Base-by-base conservation (phyloP, 139 green algal genomes). In the Chlamydomonas incerta region DNA sequence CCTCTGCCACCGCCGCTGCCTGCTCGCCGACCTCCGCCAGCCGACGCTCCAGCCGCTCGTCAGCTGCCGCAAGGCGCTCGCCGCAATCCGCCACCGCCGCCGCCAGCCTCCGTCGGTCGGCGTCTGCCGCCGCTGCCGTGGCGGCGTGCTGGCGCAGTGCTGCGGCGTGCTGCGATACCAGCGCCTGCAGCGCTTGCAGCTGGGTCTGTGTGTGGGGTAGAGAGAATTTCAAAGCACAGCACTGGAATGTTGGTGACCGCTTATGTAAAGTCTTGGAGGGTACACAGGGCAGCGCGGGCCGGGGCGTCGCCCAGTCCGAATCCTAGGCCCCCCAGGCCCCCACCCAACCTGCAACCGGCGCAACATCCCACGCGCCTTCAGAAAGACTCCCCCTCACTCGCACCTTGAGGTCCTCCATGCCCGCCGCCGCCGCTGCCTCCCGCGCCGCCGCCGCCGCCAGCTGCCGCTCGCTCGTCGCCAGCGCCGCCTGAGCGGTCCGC, bases 391-490 rank as follows among this genome's bases (percentile, higher is more conserved):
- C n/a, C n/a, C n/a, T n/a, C n/a, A n/a, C n/a, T n/a, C n/a, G n/a
- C 46, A 85, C 79, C 79, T 26, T 31, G 11, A 85, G 23, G 65
- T 85, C 65, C 33, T 85, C 79, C 79, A 85, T 85, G 0, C 3
- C 79, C 29, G 21, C n/a, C 23, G 33, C 21, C 47, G 60, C 28
- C n/a, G 46, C 79, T 66, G 65, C 47, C 79, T 85, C 79, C 14
- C 47, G 47, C 47, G 47, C 46, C 79, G 47, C 21, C 47, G 68
- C 41, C 47, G 34, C 79, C 66, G 24, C 79, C 50, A 75, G 15
- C 65, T 85, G 47, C 79, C 23, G 31, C 41, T 34, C 17, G 15
- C 65, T 14, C 65, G 15, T 46, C 31, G 62, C 79, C 31, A 75
- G n/a, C 66, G 66, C 66, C 66, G 8, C 66, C 79, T 67, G 65